phyloP scores from a whole-genome alignment of 306 rosid genomes.

The Lathyrus tuberosus region DNA sequence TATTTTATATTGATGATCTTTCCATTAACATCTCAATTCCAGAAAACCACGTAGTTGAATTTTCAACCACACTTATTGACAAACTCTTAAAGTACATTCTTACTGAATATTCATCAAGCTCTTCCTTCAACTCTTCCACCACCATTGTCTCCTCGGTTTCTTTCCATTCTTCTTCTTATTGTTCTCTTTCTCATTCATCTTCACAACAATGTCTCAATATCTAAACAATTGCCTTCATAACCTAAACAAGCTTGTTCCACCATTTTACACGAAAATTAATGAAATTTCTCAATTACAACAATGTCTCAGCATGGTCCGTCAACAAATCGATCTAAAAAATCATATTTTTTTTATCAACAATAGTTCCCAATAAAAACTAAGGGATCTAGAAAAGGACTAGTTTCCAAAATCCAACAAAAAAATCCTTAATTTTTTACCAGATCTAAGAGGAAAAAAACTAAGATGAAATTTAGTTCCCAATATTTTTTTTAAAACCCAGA shows the following conservation, averaged over 20 bases:
- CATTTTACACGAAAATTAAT: conserved; percentile 47
- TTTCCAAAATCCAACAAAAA: too few relatives aligned
- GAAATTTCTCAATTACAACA: conserved; percentile 32
- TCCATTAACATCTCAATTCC: conserved; percentile 94
- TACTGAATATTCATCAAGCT: conserved; percentile 72
- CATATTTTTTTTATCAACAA: conserved; percentile 13
- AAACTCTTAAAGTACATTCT: conserved; percentile 85
- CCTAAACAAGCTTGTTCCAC: conserved; percentile 55
- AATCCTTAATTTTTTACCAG: too few relatives aligned
- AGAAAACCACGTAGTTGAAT: conserved; percentile 66
- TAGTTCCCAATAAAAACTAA: conserved; percentile 24
- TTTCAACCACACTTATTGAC: conserved; percentile 69
- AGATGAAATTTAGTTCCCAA: too few relatives aligned
- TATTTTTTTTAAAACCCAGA: too few relatives aligned
- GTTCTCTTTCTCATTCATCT: conserved; percentile 32
- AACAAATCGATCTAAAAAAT: conserved; percentile 42
- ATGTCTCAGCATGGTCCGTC: conserved; percentile 40
- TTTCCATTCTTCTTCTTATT: conserved; percentile 58
- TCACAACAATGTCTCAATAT: conserved; percentile 64
- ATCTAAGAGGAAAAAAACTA: too few relatives aligned
- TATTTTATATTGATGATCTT: too few relatives aligned
- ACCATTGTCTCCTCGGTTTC: conserved; percentile 60
- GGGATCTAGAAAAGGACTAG: too few relatives aligned
- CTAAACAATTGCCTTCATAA: conserved; percentile 38
- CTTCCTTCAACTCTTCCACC: conserved; percentile 59